phyloP scores from a whole-genome alignment of 2,329 filamentous ascomycete species.

The Hansfordia pulvinata region DNA sequence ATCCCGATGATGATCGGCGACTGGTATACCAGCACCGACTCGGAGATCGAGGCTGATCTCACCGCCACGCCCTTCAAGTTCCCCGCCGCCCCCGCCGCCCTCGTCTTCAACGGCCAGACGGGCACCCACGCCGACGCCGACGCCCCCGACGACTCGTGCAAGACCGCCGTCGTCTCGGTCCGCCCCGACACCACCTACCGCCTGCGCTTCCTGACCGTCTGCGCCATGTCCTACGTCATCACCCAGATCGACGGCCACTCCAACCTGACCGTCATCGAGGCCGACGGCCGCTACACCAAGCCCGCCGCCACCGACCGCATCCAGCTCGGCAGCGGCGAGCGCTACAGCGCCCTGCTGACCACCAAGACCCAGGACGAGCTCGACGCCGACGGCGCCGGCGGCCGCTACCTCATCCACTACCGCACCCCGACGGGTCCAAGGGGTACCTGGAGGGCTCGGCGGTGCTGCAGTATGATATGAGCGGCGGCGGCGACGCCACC shows the following conservation, averaged over 20 bases:
- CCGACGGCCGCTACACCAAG: slow-evolving; percentile 41
- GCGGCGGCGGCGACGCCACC: no score
- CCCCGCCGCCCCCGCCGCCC: slow-evolving; percentile 42
- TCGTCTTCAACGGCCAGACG: slow-evolving; percentile 45
- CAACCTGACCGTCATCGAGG: slow-evolving; percentile 43
- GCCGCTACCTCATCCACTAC: slow-evolving; percentile 30
- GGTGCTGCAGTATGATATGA: slow-evolving; percentile 26
- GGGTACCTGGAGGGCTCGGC: slow-evolving; percentile 31
- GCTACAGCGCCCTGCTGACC: slow-evolving; percentile 42
- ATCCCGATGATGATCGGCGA: slow-evolving; percentile 40
- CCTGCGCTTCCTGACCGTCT: slow-evolving; percentile 43
- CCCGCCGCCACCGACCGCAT: slow-evolving; percentile 31
- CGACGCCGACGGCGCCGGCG: slow-evolving; percentile 12
- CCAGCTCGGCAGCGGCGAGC: slow-evolving; percentile 43
- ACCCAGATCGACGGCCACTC: slow-evolving; percentile 43
- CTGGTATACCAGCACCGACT: slow-evolving; percentile 40
- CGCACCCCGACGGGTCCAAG: slow-evolving; percentile 34
- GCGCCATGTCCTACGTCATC: slow-evolving; percentile 37
- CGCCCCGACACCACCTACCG: slow-evolving; percentile 47
- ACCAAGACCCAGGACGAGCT: slow-evolving; percentile 35
- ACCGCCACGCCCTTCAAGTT: slow-evolving; percentile 34
- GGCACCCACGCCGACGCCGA: slow-evolving; percentile 22
- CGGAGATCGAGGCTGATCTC: slow-evolving; percentile 34
- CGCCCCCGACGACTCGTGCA: slow-evolving; percentile 21
- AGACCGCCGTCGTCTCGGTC: slow-evolving; percentile 39